phyloP scores from a whole-genome alignment of 306 rosid genomes.

The Cyamopsis tetragonoloba region DNA sequence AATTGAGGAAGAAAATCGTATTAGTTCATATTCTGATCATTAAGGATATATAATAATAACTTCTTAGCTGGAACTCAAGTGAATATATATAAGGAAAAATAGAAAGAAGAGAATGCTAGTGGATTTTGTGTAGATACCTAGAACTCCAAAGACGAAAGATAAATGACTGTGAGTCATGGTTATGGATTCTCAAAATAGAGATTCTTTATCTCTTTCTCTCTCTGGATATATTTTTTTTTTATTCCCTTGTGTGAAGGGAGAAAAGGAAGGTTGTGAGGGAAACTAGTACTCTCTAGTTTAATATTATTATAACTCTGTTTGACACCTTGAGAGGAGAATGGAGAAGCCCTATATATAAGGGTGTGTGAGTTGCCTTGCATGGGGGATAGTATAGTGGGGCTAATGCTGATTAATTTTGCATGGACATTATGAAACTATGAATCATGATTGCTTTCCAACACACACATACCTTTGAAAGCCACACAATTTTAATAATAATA shows the following conservation, averaged over 20 bases:
- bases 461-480: slow-evolving; percentile 18
- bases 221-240: not conserved
- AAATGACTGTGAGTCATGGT: slow-evolving; percentile 41
- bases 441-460: slow-evolving; percentile 23
- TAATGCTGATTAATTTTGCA: slow-evolving; percentile 22
- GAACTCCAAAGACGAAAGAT: slow-evolving; percentile 57
- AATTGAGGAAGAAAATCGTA: not conserved
- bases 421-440: slow-evolving; percentile 26
- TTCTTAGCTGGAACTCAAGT: too few relatives aligned
- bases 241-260: slow-evolving; percentile 10
- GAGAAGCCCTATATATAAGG: slow-evolving; percentile 39
- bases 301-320: slow-evolving; percentile 17
- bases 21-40: not conserved
- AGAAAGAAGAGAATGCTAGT: not conserved
- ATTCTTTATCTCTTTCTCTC: not conserved
- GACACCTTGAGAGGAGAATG: slow-evolving; percentile 19
- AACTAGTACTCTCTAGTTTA: not conserved
- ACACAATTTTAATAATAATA: too few relatives aligned
- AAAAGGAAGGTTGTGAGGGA: slow-evolving; percentile 19
- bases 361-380: slow-evolving; percentile 23
- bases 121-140: slow-evolving; percentile 42
- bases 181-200: not conserved
- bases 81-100: too few relatives aligned
- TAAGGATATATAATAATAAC: not conserved
- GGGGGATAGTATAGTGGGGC: slow-evolving; percentile 4